Evolutionary conservation across 805 yeast genomes (phyloP).

Genomic region (Sugiyamaella boreocaroliniensis): DNA sequence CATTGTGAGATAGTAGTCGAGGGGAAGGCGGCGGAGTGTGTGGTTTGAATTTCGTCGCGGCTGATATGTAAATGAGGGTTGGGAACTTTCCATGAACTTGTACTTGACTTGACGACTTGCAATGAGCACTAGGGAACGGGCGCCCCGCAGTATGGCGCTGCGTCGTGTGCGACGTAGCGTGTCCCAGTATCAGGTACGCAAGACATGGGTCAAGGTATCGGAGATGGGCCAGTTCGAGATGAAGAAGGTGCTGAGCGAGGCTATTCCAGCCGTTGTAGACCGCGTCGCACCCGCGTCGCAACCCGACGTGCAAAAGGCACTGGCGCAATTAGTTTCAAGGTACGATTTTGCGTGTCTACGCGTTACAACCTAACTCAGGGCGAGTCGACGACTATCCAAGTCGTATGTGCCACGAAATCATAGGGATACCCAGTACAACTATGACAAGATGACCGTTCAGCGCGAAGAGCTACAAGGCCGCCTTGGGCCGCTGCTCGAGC

Average conservation of each 20-base stretch:
- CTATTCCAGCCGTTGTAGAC: conserved; percentile 3
- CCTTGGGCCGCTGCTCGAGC: conserved; percentile 15
- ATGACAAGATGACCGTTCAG: conserved; percentile 11
- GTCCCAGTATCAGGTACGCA: conserved; percentile 1
- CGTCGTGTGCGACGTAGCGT: not conserved
- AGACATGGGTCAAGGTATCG: conserved; percentile 9
- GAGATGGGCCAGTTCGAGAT: conserved; percentile 9
- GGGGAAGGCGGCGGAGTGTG: not conserved
- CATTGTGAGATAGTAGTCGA: not conserved
- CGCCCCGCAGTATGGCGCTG: not conserved
- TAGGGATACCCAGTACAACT: conserved; percentile 13
- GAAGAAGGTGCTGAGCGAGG: conserved; percentile 3
- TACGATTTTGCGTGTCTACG: not conserved
- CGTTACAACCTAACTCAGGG: not conserved
- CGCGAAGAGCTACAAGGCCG: conserved; percentile 11
- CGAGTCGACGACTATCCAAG: conserved; percentile 1
- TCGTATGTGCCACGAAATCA: conserved; percentile 14
- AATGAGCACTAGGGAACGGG: not conserved
- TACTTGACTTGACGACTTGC: not conserved
- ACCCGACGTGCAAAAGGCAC: conserved; percentile 4
- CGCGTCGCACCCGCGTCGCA: conserved; percentile 3
- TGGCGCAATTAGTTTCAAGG: not conserved
- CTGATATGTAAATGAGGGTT: not conserved
- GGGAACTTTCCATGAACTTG: not conserved
- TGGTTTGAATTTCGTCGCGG: no score